Conservation (phyloP, 2,329 filamentous ascomycete species). For the Colletotrichum falcatum region DNA sequence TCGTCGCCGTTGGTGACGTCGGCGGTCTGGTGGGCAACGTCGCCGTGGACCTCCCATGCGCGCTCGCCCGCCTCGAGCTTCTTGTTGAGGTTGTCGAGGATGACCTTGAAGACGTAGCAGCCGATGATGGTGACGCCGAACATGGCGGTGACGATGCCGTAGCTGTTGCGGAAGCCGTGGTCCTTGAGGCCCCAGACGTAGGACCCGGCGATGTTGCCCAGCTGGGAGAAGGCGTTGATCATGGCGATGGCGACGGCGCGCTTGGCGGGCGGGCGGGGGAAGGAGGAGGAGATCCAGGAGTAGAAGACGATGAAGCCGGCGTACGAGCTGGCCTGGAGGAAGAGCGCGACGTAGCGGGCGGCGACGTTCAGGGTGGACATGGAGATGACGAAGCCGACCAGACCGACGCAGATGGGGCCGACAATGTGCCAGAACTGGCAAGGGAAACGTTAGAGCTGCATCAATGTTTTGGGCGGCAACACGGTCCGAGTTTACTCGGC, state of each 20-base stretch:
- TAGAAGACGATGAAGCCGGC: conserved; percentile 67
- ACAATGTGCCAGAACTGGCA: conserved; percentile 68
- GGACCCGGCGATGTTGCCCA: conserved; percentile 70
- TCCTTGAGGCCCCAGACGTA: conserved; percentile 72
- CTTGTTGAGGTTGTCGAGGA: conserved; percentile 60
- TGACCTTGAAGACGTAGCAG: conserved; percentile 60
- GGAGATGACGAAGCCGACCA: conserved; percentile 69
- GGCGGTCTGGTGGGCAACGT: conserved; percentile 56
- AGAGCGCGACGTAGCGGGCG: conserved; percentile 70
- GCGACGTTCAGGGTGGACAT: conserved; percentile 68
- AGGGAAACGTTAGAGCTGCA: not conserved
- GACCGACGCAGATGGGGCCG: conserved; percentile 64
- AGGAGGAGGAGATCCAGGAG: conserved; percentile 68
- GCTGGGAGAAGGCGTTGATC: conserved; percentile 69
- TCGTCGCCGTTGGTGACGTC: conserved; percentile 54
- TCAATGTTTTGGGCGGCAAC: not conserved
- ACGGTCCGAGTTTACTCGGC: too few species aligned
- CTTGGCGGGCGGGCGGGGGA: conserved; percentile 70
- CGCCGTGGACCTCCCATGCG: conserved; percentile 51
- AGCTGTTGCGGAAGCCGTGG: conserved; percentile 72
- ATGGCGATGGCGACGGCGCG: conserved; percentile 71
- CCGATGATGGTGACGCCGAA: conserved; percentile 69
- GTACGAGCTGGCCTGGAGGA: conserved; percentile 69
- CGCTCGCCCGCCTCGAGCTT: conserved; percentile 59
- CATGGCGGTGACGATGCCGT: conserved; percentile 74